Evolutionary conservation across 768 basidiomycete genomes (phyloP), one percentile per base, ranked within the genome.

Genomic region (Lentinus tigrinus): DNA sequence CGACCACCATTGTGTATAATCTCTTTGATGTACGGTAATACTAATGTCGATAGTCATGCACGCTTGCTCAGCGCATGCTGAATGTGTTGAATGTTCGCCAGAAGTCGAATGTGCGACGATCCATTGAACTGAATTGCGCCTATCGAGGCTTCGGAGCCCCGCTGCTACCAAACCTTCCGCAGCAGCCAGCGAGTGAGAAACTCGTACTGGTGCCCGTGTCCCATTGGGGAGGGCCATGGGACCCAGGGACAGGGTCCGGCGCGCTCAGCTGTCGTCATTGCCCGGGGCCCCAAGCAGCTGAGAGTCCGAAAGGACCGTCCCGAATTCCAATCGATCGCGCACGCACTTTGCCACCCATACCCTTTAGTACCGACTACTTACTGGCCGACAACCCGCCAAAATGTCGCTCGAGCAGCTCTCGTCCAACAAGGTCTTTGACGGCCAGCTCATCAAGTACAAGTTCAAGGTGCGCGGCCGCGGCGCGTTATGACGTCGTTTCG

Each of bases 381-480:
- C 10, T 19, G 17, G 6, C 14, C 14, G 39, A 16, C 14, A 16
- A 19, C 13, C 43, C 23, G n/a, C 10, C 10, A 46, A 19, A 19
- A 57, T 58, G 57, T 52, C 60, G 28, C 82, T 95, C 63, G 83
- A 90, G 64, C 83, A 85, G 69, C 60, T 94, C 17, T 89, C 91
- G 1, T 78, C 83, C 10, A 93, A 85, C 81, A 88, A 88, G 72
- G 80, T 85, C 11, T 96, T 89, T 61, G 88, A 82, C 56, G 97
- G 96, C 23, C 81, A 83, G 54, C 70, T 98, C 56, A 81, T 76
- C 58, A 98, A 98, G 72, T 98, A 93, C 79, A 90, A 85, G 74
- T 91, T 89, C 78, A 88, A 85, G 78, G 92, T 83, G 62, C 73
- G 69, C 67, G 17, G 65, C 60, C 56, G 23, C 53, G 47, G 21